Conservation (phyloP, 2,329 filamentous ascomycete genomes). For the Exophiala phaeomuriformis region DNA sequence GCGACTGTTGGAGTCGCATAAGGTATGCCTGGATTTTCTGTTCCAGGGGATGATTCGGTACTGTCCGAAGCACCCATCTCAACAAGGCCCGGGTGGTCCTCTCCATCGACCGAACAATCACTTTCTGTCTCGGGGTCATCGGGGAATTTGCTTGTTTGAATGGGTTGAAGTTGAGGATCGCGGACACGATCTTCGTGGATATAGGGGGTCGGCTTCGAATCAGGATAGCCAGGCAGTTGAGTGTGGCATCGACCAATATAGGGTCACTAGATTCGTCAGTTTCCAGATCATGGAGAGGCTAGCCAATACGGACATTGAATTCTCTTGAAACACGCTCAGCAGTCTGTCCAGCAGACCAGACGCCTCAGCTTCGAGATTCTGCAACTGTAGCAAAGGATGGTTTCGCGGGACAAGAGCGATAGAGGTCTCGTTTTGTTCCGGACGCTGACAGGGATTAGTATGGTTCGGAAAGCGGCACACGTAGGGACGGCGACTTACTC, state of each 20-base stretch:
- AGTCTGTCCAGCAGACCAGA: conserved; percentile 85
- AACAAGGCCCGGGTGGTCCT: conserved; percentile 81
- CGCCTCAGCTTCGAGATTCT: conserved; percentile 84
- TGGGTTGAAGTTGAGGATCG: conserved; percentile 86
- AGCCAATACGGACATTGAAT: conserved; percentile 58
- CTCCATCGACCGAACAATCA: conserved; percentile 88
- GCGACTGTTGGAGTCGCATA: conserved; percentile 70
- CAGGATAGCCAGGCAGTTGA: conserved; percentile 79
- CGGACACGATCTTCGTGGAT: conserved; percentile 75
- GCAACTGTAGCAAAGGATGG: conserved; percentile 70
- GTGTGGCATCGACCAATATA: conserved; percentile 77
- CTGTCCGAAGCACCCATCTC: conserved; percentile 76
- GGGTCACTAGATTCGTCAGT: conserved; percentile 57
- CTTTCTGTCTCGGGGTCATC: conserved; percentile 69
- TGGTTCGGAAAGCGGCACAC: neutral
- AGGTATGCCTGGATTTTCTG: conserved; percentile 80
- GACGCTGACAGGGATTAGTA: conserved; percentile 46
- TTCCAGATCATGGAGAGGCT: neutral
- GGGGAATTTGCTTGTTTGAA: conserved; percentile 69
- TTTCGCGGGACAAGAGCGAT: conserved; percentile 75
- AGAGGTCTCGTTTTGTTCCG: conserved; percentile 74
- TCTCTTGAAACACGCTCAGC: conserved; percentile 75
- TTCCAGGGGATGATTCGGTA: conserved; percentile 68
- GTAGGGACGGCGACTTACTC: conserved; percentile 50
- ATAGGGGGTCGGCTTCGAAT: conserved; percentile 74